Percentiles rank a stretch among this genome's conserved stretches.
These are phyloP conservation scores for Rheum nobile DNA, from an alignment of 148 eudicot genomes.

Conservation along the genomic window DNA sequence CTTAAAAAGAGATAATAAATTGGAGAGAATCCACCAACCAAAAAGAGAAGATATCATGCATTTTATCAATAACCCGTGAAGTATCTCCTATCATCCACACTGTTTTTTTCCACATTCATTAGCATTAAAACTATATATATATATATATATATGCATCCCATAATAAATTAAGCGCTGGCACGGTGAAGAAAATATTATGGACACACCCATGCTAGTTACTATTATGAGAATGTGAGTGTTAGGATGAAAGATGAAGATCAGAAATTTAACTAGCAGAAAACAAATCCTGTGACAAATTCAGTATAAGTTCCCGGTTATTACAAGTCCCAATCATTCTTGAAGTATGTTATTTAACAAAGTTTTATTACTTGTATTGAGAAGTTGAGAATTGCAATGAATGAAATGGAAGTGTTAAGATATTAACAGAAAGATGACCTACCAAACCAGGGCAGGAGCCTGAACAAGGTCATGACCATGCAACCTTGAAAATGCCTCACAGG, in stretches of 20 bases:
- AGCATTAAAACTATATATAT: neutral
- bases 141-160: neutral
- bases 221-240: neutral
- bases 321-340: neutral
- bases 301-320: neutral
- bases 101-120: neutral
- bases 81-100: neutral
- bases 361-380: neutral
- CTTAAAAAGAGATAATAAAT: neutral
- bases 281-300: neutral
- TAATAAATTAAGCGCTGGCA: neutral
- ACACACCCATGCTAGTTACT: neutral
- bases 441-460: conserved; percentile 54
- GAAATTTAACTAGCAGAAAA: neutral
- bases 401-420: neutral
- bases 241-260: neutral
- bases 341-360: neutral
- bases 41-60: neutral
- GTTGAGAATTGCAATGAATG: neutral
- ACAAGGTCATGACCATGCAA: conserved; percentile 58
- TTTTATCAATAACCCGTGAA: neutral
- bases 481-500: conserved; percentile 84
- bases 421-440: conserved; percentile 29
- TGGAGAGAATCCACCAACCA: neutral
- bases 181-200: neutral